A percentile compares a stretch with the other conserved stretches of the same genome.
These are phyloP conservation scores for Fusarium nematophilum DNA, from an alignment of 2,329 filamentous ascomycete species.

Conservation along the genomic window DNA sequence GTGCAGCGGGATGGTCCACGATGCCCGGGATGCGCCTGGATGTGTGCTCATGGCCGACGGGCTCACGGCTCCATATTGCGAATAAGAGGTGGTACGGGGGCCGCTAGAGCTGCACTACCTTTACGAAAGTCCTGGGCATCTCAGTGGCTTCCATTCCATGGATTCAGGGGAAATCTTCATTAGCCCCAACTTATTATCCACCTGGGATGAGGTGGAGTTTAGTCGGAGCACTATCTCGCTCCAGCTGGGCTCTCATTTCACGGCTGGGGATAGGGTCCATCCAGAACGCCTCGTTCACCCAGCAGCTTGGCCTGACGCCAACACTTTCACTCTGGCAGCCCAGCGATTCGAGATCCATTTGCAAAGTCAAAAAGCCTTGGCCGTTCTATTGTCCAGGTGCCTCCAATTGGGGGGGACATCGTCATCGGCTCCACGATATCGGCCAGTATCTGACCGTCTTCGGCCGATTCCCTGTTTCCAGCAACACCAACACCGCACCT, in stretches of 20 bases:
- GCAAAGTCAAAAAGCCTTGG: conserved; percentile 15
- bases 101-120: conserved; percentile 14
- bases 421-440: conserved; percentile 23
- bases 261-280: conserved; percentile 24
- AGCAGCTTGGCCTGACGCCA: conserved; percentile 11
- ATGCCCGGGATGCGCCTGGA: conserved; percentile 38
- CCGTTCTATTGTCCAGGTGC: conserved; percentile 3
- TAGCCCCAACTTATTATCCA: conserved; percentile 35
- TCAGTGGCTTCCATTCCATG: conserved; percentile 1
- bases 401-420: conserved; percentile 13
- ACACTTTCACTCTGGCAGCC: conserved; percentile 7
- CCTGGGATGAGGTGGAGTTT: conserved; percentile 31
- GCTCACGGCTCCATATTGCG: conserved; percentile 22
- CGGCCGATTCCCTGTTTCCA: conserved; percentile 35
- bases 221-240: conserved; percentile 36
- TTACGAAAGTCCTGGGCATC: conserved; percentile 30
- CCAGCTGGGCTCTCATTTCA: conserved; percentile 33
- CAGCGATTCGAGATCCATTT: conserved; percentile 14
- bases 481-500: conserved; percentile 23
- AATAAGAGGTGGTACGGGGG: conserved; percentile 2
- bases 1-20: conserved; percentile 27
- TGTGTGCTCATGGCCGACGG: conserved; percentile 34
- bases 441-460: conserved; percentile 28
- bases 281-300: conserved; percentile 17
- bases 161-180: conserved; percentile 36